Conservation (phyloP, 768 basidiomycete species). For the Pholiota microspora region DNA sequence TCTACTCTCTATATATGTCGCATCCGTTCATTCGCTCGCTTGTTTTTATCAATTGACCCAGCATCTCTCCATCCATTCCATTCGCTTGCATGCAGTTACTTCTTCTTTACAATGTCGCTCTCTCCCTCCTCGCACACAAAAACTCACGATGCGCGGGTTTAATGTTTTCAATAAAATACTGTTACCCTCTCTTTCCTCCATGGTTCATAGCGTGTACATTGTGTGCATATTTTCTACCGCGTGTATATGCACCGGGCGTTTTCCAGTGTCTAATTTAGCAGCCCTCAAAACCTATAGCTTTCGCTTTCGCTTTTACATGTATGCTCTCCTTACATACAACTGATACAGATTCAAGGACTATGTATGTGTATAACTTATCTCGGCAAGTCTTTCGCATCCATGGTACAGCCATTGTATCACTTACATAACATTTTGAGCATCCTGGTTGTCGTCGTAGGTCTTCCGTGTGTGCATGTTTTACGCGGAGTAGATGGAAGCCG, state of each 20-base stretch:
- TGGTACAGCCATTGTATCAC: not conserved
- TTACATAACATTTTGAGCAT: not conserved
- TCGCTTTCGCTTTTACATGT: too few relatives aligned
- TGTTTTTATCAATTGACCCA: not conserved
- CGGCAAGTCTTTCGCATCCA: not conserved
- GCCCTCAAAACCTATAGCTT: too few relatives aligned
- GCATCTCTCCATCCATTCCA: not conserved
- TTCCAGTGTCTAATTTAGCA: too few relatives aligned
- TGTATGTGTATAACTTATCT: too few relatives aligned
- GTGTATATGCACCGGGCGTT: too few relatives aligned
- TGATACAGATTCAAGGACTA: too few relatives aligned
- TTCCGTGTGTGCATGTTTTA: not conserved
- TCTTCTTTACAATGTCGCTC: not conserved
- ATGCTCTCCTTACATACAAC: too few relatives aligned
- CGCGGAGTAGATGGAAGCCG: not conserved
- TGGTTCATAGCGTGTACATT: too few relatives aligned
- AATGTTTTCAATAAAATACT: not conserved
- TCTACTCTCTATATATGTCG: not conserved
- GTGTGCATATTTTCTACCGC: too few relatives aligned
- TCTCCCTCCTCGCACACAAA: not conserved
- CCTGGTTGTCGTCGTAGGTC: not conserved
- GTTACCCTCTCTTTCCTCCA: not conserved
- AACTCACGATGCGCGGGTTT: not conserved
- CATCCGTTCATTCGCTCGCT: not conserved
- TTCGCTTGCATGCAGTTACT: not conserved